Conservation (phyloP, 352 stramenopile genomes). For the Pythium volutum region DNA sequence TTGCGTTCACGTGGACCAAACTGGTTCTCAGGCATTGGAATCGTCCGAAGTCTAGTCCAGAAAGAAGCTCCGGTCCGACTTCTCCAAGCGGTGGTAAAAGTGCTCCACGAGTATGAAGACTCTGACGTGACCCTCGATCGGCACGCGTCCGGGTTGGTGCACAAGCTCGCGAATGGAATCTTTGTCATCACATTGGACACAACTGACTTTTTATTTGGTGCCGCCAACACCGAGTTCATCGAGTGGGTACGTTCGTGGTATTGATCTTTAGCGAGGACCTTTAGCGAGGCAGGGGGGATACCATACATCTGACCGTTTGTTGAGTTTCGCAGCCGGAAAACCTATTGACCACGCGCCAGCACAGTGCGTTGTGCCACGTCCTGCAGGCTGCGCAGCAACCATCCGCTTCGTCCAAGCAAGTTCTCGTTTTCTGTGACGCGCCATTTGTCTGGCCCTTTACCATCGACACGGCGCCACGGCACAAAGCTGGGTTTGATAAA, state of each 20-base stretch:
- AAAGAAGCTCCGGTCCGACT: slow-evolving; percentile 31
- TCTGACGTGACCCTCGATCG: background rate
- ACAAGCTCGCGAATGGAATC: slow-evolving; percentile 13
- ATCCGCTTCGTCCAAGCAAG: slow-evolving; percentile 5
- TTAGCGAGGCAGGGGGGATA: background rate
- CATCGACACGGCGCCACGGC: background rate
- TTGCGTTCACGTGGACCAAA: slow-evolving; percentile 39
- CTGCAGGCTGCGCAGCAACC: background rate
- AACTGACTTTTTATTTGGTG: slow-evolving; percentile 2
- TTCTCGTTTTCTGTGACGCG: slow-evolving; percentile 53
- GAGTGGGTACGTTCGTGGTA: slow-evolving; percentile 23
- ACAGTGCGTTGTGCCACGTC: background rate
- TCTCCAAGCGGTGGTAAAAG: slow-evolving; percentile 23
- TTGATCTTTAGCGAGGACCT: no score
- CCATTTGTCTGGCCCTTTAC: slow-evolving; percentile 40
- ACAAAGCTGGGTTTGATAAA: slow-evolving; percentile 16
- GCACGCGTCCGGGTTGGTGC: background rate
- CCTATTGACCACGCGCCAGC: slow-evolving; percentile 9
- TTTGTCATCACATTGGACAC: slow-evolving; percentile 14
- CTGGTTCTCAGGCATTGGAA: slow-evolving; percentile 43
- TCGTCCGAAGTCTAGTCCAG: slow-evolving; percentile 32
- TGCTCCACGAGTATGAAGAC: slow-evolving; percentile 46
- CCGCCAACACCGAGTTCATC: background rate
- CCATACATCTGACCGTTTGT: background rate
- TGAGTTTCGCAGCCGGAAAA: slow-evolving; percentile 9